phyloP scores from a whole-genome alignment of 371 early-diverging fungal genomes.

The Mortierella sp. region DNA sequence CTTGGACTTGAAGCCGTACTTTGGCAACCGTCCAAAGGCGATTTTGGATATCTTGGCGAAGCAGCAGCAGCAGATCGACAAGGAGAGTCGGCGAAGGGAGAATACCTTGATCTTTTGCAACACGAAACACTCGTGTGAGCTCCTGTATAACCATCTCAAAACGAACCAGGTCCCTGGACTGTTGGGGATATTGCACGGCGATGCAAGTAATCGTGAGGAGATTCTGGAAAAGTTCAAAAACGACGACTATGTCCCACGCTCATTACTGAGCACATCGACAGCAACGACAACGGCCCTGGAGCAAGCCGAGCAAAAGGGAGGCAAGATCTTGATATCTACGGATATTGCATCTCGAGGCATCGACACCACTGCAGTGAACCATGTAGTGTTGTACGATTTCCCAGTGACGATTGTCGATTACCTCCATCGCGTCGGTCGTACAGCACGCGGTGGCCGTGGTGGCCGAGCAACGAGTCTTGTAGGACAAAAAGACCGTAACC shows the following conservation, averaged over 20 bases:
- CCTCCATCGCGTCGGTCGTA: slow-evolving; percentile 96
- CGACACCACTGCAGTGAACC: slow-evolving; percentile 90
- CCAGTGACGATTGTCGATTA: slow-evolving; percentile 94
- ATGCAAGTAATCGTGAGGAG: slow-evolving; percentile 61
- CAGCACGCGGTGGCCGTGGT: slow-evolving; percentile 87
- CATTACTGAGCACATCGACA: slow-evolving; percentile 9
- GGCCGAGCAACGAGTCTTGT: slow-evolving; percentile 91
- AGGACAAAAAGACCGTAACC: slow-evolving; percentile 76
- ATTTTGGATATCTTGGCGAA: slow-evolving; percentile 79
- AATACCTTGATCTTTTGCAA: slow-evolving; percentile 90
- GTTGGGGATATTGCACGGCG: slow-evolving; percentile 64
- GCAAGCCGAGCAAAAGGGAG: slow-evolving; percentile 9
- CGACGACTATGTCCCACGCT: slow-evolving; percentile 18
- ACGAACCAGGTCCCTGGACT: slow-evolving; percentile 67
- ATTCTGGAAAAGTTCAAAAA: slow-evolving; percentile 57
- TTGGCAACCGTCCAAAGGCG: slow-evolving; percentile 70
- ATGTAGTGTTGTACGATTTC: slow-evolving; percentile 95
- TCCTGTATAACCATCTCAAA: slow-evolving; percentile 68
- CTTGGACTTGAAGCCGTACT: slow-evolving; percentile 69
- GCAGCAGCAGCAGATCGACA: slow-evolving; percentile 58
- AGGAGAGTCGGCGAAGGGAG: slow-evolving; percentile 34
- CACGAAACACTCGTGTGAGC: slow-evolving; percentile 71
- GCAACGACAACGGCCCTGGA: not conserved
- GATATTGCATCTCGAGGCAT: slow-evolving; percentile 95
- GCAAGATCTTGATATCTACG: slow-evolving; percentile 86